Evolutionary conservation across 2,329 filamentous ascomycete genomes (phyloP), one percentile per base, ranked within the genome.

Genomic region (Claviceps africana): DNA sequence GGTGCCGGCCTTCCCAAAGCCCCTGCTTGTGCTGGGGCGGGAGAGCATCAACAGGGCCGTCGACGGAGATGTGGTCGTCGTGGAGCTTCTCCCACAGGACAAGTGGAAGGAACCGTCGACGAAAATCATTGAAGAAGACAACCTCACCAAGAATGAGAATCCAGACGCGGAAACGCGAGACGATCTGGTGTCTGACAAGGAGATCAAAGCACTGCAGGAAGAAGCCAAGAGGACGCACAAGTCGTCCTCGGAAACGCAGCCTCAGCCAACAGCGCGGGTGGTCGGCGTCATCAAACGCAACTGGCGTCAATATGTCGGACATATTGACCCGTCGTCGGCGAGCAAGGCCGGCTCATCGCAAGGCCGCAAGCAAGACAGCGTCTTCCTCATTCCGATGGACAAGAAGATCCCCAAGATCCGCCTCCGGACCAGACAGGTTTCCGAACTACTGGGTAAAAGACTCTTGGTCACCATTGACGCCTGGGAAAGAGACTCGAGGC

Each of bases 51-150:
- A 97, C 69, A 81, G 93, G 58, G 83, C 91, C 25, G 83, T 98
- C 21, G 88, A 93, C 55, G 91, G 91, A 22, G 93, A 98, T 67
- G 72, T 93, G 11, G 90, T 96, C 1, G 90, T 96, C 2, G 85
- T 98, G 15, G 90, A 98, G 67, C 79, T 98, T 3, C 73, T 98
- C 2, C 89, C 93, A 0, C 86, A 90, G 65, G 88, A 95, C 53
- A 91, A 96, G 66, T 98, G 93, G 93, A 97, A 96, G 69, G 83
- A 86, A 46, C 90, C 93, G 1, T 97, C 91, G 2, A 91, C 88
- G 4, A 95, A 95, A 66, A 91, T 98, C 47, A 83, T 98, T 33
- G 93, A 98, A 59, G 93, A 98, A 65, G 91, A 96, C 60, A 79
- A 84, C 1, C 73, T 97, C 40, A 95, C 89, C 51, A 88, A 86